A percentile compares a stretch with the other conserved stretches of the same genome.
Evolutionary conservation across 2,329 filamentous ascomycete genomes (phyloP).

Genomic region (Colletotrichum tabaci): DNA sequence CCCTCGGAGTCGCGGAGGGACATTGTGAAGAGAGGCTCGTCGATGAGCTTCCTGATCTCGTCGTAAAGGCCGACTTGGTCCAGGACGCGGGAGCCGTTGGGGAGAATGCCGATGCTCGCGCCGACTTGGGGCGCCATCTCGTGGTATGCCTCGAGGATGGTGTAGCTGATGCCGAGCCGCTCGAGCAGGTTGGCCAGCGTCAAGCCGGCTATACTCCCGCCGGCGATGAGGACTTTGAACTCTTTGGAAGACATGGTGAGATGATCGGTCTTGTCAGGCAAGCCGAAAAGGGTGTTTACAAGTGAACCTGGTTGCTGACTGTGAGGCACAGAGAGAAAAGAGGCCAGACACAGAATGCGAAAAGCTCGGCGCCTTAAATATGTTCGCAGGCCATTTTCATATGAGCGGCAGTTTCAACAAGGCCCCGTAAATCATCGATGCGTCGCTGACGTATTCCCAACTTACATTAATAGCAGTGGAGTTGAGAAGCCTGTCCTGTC

Average conservation of each 20-base stretch:
- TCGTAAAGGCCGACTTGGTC: constrained; percentile 62
- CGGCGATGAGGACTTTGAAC: constrained; percentile 62
- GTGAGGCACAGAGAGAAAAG: not conserved
- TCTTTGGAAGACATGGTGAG: constrained; percentile 12
- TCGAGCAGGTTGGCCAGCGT: constrained; percentile 56
- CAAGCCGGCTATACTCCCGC: constrained; percentile 64
- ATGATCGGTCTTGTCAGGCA: not conserved
- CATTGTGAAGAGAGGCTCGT: constrained; percentile 1
- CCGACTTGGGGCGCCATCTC: constrained; percentile 62
- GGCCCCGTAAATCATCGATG: not conserved
- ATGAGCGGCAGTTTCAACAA: not conserved
- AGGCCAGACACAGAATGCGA: not conserved
- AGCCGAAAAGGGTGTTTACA: not conserved
- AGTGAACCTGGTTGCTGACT: not conserved
- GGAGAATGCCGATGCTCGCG: constrained; percentile 61
- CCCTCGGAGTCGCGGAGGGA: constrained; percentile 11
- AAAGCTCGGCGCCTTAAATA: not conserved
- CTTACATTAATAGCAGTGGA: not conserved
- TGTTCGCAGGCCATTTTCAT: not conserved
- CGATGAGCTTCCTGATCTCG: constrained; percentile 10
- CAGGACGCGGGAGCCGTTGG: constrained; percentile 60
- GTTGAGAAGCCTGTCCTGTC: not conserved
- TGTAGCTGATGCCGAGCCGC: constrained; percentile 60
- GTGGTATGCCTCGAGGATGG: constrained; percentile 61
- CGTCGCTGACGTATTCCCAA: not conserved